These are phyloP conservation scores for Trametes pubescens DNA, from an alignment of 1,284 basidiomycete species.

Conservation along the genomic window DNA sequence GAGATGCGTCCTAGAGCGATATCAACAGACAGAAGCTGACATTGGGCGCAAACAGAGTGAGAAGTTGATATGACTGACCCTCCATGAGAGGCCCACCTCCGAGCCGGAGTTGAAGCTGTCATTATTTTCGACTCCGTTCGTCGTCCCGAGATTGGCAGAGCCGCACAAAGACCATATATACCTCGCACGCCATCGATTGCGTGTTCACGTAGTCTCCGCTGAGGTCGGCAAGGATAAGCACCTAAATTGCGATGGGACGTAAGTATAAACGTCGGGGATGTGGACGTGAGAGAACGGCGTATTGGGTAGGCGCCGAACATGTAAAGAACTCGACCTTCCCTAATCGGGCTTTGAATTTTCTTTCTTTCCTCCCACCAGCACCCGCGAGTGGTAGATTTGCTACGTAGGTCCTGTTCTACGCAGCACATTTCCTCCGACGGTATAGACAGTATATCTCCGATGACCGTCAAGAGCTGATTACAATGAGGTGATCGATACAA, in stretches of 20 bases:
- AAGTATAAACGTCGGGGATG: neutral
- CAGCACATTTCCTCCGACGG: no score
- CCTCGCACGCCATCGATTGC: conserved; percentile 2
- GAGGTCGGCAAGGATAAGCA: no score
- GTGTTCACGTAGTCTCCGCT: neutral
- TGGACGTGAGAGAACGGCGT: neutral
- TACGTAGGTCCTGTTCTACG: neutral
- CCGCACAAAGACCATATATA: neutral
- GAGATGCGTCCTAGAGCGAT: no score
- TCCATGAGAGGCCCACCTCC: neutral
- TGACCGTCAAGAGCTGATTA: no score
- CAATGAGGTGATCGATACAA: no score
- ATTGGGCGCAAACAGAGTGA: no score
- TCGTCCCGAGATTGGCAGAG: neutral
- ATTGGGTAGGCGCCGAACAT: neutral
- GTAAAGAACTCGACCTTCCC: neutral
- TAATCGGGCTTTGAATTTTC: neutral
- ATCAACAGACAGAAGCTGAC: no score
- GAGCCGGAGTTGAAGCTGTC: neutral
- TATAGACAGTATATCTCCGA: no score
- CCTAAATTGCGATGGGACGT: neutral
- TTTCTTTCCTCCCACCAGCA: neutral
- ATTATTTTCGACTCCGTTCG: neutral
- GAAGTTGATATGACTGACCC: neutral
- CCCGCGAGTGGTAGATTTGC: neutral